Evolutionary conservation across 176 grass and related monocot species (phyloP), one percentile per base, ranked within the genome.

Genomic region (Tillandsia leiboldiana): DNA sequence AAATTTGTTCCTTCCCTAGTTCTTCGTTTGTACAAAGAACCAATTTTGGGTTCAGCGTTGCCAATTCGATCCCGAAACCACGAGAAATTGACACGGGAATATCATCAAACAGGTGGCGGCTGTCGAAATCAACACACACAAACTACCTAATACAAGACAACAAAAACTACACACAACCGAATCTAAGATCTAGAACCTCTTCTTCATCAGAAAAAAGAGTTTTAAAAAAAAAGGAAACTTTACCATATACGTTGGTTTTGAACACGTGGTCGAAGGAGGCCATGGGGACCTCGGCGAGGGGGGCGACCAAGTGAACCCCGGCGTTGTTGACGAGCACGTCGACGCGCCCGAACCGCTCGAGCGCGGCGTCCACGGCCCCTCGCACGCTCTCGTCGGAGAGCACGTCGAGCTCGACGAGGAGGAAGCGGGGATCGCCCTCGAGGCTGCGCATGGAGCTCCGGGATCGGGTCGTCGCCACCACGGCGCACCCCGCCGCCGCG

Each of bases 281-380:
- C 86, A 96, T 96, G 0, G 88, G 83, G 51, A 84, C 83, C 83
- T 96, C 89, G 10, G 70, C 86, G 47, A 96, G 82, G 23, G 93
- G 93, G 53, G 93, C 89, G 28, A 97, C 93, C 63, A 92, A 74
- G 77, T 97, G 93, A 63, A 97, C 59, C 33, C 93, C 93, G 10
- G 93, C 86, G 73, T 97, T 97, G 65, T 97, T 97, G 13, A 97
- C 89, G 51, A 97, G 86, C 58, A 97, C 88, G 69, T 97, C 93
- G 73, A 97, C 72, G 64, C 79, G 71, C 2, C 86, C 89, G 18
- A 77, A 77, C 70, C 83, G 68, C 51, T 68, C 66, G 48, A 97
- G 10, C 49, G 85, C 48, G n/a, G 73, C 69, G 8, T 50, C 70
- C 49, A 97, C 84, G 20, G 77, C 79, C 64, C 66, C 62, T 67